Conservation (phyloP, 306 rosid species). For the Potentilla sterilis region DNA sequence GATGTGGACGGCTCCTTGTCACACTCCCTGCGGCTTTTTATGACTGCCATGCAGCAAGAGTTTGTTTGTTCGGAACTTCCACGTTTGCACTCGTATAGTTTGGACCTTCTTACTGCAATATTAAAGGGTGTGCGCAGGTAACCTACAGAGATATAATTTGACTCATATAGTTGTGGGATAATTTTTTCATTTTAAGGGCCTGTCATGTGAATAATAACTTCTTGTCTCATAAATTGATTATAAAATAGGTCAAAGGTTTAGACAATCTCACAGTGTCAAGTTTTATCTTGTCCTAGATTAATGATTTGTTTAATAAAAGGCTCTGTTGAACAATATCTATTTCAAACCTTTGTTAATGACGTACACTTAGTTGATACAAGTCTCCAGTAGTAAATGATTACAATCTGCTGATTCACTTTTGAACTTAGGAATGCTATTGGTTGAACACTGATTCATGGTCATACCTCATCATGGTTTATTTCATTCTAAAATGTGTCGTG, state of each 20-base stretch:
- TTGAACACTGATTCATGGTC: not conserved
- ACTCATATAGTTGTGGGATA: not conserved
- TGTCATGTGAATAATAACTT: not conserved
- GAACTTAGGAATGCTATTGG: not conserved
- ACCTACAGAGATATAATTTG: not conserved
- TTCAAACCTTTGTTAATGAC: not conserved
- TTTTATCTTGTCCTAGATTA: too few species aligned
- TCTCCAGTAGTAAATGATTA: not conserved
- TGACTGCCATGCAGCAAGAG: constrained; percentile 77
- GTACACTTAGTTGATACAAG: not conserved
- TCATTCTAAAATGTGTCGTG: not conserved
- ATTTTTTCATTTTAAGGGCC: not conserved
- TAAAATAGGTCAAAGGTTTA: too few species aligned
- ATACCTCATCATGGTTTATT: not conserved
- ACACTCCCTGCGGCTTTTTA: constrained; percentile 52
- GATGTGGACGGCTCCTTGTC: constrained; percentile 74
- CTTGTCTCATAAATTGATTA: too few species aligned
- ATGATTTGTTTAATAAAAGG: too few species aligned
- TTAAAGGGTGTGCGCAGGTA: constrained; percentile 72
- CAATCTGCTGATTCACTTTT: not conserved
- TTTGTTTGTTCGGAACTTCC: constrained; percentile 83
- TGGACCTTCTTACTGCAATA: constrained; percentile 71
- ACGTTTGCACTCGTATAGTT: constrained; percentile 53
- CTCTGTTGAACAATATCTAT: too few species aligned
- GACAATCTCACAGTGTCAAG: too few species aligned